phyloP scores from a whole-genome alignment of 176 grass and related monocot species.

The Oryza nivara region DNA sequence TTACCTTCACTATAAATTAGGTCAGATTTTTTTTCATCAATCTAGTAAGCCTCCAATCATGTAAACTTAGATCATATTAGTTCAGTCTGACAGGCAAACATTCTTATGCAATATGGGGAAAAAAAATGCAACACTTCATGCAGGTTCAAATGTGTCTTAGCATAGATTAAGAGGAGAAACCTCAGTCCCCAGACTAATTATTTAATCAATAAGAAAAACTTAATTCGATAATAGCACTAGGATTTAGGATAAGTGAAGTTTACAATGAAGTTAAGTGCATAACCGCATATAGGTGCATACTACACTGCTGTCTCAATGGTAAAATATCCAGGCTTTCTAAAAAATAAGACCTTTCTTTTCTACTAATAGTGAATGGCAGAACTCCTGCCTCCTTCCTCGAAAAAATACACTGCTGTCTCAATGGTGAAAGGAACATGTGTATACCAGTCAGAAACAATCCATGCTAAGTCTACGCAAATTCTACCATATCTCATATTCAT shows the following conservation, averaged over 20 bases:
- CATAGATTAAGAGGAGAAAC: too few relatives aligned
- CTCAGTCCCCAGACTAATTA: too few relatives aligned
- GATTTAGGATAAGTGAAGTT: not conserved
- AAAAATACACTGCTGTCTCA: not conserved
- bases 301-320: not conserved
- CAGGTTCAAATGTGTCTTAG: not conserved
- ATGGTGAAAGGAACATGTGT: too few relatives aligned
- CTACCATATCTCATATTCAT: not conserved
- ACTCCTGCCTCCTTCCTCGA: too few relatives aligned
- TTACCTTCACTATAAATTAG: slow-evolving; percentile 73
- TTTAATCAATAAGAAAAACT: not conserved
- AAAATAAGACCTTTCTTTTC: too few relatives aligned
- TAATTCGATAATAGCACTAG: not conserved
- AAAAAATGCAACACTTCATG: slow-evolving; percentile 6
- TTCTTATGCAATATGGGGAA: slow-evolving; percentile 14
- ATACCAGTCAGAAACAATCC: too few relatives aligned
- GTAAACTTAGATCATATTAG: slow-evolving; percentile 45
- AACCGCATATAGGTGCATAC: not conserved
- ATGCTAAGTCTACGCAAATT: not conserved
- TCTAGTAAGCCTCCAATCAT: slow-evolving; percentile 82
- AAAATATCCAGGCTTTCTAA: too few relatives aligned
- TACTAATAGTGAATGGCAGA: too few relatives aligned
- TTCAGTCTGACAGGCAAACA: slow-evolving; percentile 53
- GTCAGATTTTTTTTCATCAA: slow-evolving; percentile 70
- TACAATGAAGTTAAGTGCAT: not conserved